These are phyloP conservation scores for Heliosperma pusillum DNA, from an alignment of 148 eudicot genomes.

Conservation along the genomic window DNA sequence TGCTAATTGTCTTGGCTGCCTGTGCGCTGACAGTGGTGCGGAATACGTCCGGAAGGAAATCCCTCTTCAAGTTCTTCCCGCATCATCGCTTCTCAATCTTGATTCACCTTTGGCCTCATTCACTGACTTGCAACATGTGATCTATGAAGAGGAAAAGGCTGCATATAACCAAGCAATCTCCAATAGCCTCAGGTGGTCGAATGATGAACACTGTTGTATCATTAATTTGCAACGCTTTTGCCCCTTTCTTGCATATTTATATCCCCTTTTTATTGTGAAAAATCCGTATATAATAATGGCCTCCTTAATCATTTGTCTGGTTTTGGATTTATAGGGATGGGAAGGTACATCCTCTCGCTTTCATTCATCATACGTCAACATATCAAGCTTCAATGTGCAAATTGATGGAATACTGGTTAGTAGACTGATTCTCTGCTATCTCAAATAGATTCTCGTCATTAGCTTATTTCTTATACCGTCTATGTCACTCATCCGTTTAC, in stretches of 20 bases:
- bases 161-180: slow-evolving; percentile 84
- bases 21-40: slow-evolving; percentile 72
- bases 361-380: slow-evolving; percentile 92
- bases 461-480: no score
- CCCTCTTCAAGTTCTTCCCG: slow-evolving; percentile 79
- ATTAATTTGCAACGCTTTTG: not conserved
- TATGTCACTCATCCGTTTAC: not conserved
- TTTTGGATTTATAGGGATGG: slow-evolving; percentile 51
- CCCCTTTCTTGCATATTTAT: not conserved
- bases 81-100: slow-evolving; percentile 66
- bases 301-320: not conserved
- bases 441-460: not conserved
- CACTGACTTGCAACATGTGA: slow-evolving; percentile 67
- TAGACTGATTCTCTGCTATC: slow-evolving; percentile 4
- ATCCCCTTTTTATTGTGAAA: not conserved
- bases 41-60: slow-evolving; percentile 85
- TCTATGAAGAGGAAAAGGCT: slow-evolving; percentile 84
- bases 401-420: slow-evolving; percentile 94
- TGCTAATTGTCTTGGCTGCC: slow-evolving; percentile 10
- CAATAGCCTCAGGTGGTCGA: slow-evolving; percentile 63
- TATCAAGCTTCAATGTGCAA: slow-evolving; percentile 99
- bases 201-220: slow-evolving; percentile 1
- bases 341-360: slow-evolving; percentile 88
- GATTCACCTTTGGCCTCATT: slow-evolving; percentile 79
- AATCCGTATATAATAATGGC: not conserved